A percentile compares a stretch with the other conserved stretches of the same genome.
These are phyloP conservation scores for Jatropha multifida DNA, from an alignment of 441 rosid genomes.

Conservation along the genomic window DNA sequence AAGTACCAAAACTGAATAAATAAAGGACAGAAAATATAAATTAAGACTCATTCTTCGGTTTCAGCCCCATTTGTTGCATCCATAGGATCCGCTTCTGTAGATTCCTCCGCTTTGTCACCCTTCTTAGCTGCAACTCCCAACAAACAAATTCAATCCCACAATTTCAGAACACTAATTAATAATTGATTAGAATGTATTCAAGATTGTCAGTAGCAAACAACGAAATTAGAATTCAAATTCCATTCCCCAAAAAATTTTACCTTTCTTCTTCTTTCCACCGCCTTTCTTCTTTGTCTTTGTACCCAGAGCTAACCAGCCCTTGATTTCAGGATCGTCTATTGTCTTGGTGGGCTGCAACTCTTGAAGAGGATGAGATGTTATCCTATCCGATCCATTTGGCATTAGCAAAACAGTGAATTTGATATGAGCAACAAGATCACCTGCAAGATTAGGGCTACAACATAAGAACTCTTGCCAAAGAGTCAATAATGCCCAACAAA, in stretches of 20 bases:
- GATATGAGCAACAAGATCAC: constrained; percentile 82
- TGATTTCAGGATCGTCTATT: constrained; percentile 84
- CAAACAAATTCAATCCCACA: neutral
- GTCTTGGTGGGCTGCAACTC: constrained; percentile 74
- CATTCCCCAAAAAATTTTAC: constrained; percentile 29
- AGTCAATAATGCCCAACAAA: neutral
- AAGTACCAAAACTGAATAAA: constrained; percentile 45
- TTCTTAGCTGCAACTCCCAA: constrained; percentile 62
- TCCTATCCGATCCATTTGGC: constrained; percentile 93
- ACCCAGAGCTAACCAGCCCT: constrained; percentile 91
- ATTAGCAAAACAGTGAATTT: constrained; percentile 88
- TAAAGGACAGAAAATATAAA: neutral
- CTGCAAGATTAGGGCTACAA: constrained; percentile 31
- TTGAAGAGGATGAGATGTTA: constrained; percentile 79
- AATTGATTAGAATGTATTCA: neutral
- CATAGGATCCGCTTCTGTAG: constrained; percentile 69
- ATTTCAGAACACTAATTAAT: neutral
- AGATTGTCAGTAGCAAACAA: neutral
- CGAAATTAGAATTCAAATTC: no score
- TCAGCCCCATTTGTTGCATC: constrained; percentile 48
- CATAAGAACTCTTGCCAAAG: neutral
- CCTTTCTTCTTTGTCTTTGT: constrained; percentile 90
- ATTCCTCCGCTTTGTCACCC: constrained; percentile 60
- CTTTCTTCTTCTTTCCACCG: constrained; percentile 99
- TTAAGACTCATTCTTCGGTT: constrained; percentile 40